Evolutionary conservation across 75 land plant genomes (phyloP).

Genomic region (Isoetes taiwanensis): DNA sequence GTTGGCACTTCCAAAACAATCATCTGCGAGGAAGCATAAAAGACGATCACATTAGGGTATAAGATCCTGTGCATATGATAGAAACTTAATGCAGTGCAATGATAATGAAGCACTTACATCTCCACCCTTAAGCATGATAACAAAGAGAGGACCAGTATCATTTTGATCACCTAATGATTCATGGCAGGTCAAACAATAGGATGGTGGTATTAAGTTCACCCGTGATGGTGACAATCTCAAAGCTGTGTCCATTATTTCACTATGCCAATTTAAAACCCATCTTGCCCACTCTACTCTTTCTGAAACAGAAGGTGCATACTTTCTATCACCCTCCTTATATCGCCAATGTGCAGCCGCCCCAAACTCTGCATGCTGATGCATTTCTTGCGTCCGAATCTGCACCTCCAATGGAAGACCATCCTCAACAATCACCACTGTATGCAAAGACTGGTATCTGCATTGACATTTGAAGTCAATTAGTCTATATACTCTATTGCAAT

Average conservation of each 20-base stretch:
- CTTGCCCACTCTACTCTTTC: constrained; percentile 3
- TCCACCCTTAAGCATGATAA: constrained; percentile 3
- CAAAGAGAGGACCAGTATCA: constrained; percentile 1
- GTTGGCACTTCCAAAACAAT: background rate
- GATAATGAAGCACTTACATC: background rate
- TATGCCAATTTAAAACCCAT: constrained; percentile 1
- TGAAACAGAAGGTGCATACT: background rate
- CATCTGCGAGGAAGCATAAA: background rate
- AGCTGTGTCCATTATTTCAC: background rate
- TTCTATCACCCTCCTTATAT: background rate
- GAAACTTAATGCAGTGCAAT: background rate
- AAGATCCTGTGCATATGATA: background rate
- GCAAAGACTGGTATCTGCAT: constrained; percentile 1
- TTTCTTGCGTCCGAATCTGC: background rate
- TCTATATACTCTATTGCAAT: no score
- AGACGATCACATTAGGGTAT: background rate
- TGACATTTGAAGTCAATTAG: no score
- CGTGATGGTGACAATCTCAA: constrained; percentile 1
- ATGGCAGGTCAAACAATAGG: background rate
- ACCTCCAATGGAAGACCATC: constrained; percentile 6
- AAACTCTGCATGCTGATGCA: constrained; percentile 1
- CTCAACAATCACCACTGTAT: background rate
- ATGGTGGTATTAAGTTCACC: background rate
- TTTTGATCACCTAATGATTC: no score
- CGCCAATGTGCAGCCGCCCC: constrained; percentile 4